phyloP scores from a whole-genome alignment of 2,329 filamentous ascomycete species.

The Davidsoniella neocaledoniae region DNA sequence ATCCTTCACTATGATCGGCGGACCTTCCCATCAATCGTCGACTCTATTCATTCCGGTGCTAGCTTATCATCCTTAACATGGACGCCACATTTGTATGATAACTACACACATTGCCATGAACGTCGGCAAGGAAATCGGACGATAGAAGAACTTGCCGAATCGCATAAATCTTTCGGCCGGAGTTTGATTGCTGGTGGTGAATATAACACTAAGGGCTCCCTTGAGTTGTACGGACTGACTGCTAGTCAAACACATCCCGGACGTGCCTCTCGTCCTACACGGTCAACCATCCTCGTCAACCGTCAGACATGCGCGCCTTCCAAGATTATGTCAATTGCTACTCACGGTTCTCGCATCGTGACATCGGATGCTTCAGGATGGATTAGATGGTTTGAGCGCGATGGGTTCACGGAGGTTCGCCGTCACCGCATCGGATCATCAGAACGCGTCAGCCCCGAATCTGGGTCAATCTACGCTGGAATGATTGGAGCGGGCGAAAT shows the following conservation, averaged over 20 bases:
- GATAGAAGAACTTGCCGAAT: background rate
- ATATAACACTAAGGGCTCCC: constrained; percentile 78
- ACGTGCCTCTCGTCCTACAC: background rate
- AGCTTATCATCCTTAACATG: constrained; percentile 52
- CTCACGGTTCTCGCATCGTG: constrained; percentile 67
- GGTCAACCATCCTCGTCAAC: constrained; percentile 29
- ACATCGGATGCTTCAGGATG: constrained; percentile 72
- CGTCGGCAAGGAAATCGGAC: constrained; percentile 20
- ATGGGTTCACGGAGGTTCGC: constrained; percentile 49
- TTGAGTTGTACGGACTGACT: constrained; percentile 65
- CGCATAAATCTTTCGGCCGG: constrained; percentile 30
- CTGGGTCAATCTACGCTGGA: constrained; percentile 33
- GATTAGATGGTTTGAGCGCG: constrained; percentile 80
- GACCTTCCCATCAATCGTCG: constrained; percentile 61
- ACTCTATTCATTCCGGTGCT: constrained; percentile 70
- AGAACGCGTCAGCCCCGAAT: constrained; percentile 23
- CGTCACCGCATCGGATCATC: constrained; percentile 38
- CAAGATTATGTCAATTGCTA: constrained; percentile 64
- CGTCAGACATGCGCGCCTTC: constrained; percentile 67
- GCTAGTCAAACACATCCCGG: constrained; percentile 11
- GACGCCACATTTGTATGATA: constrained; percentile 3
- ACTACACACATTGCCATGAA: background rate
- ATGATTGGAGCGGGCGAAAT: constrained; percentile 49
- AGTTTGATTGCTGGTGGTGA: constrained; percentile 72
- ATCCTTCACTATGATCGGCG: constrained; percentile 81